These are phyloP conservation scores for Moniliella sp. DNA, from an alignment of 1,284 basidiomycete species.

Conservation along the genomic window DNA sequence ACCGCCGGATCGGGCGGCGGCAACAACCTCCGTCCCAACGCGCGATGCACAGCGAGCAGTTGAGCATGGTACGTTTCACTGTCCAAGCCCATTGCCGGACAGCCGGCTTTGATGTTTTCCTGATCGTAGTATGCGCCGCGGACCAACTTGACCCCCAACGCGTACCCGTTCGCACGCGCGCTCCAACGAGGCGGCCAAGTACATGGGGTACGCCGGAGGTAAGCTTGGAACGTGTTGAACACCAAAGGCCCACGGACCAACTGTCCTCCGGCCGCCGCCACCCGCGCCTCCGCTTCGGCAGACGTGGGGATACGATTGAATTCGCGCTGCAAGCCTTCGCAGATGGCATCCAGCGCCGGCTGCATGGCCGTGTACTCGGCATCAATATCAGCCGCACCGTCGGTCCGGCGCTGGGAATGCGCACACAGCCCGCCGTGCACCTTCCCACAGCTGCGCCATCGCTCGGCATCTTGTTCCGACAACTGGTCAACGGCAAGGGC, in stretches of 20 bases:
- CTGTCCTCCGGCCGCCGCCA: no score
- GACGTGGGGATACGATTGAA: no score
- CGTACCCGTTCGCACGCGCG: no score
- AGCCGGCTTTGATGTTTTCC: no score
- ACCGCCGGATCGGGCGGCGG: conserved; percentile 5
- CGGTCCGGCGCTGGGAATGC: no score
- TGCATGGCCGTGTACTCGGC: conserved; percentile 24
- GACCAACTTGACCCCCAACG: conserved; percentile 85
- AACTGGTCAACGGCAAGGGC: conserved; percentile 12
- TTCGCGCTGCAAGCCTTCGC: conserved; percentile 17
- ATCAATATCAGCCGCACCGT: conserved; percentile 17
- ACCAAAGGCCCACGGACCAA: conserved; percentile 14
- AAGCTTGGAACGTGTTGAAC: conserved; percentile 24
- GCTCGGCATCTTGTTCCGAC: conserved; percentile 13
- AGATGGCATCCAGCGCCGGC: conserved; percentile 24
- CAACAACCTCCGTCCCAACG: conserved; percentile 13
- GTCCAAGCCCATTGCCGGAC: no score
- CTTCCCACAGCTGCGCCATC: conserved; percentile 12
- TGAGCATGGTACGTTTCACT: no score
- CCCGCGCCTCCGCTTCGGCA: no score
- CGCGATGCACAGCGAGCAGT: conserved; percentile 19
- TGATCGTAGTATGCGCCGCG: conserved; percentile 74
- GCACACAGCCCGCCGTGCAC: conserved; percentile 13
- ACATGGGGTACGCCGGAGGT: conserved; percentile 43
- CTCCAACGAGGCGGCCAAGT: conserved; percentile 48